phyloP scores from a whole-genome alignment of 306 rosid species.

The Cucumis melo region DNA sequence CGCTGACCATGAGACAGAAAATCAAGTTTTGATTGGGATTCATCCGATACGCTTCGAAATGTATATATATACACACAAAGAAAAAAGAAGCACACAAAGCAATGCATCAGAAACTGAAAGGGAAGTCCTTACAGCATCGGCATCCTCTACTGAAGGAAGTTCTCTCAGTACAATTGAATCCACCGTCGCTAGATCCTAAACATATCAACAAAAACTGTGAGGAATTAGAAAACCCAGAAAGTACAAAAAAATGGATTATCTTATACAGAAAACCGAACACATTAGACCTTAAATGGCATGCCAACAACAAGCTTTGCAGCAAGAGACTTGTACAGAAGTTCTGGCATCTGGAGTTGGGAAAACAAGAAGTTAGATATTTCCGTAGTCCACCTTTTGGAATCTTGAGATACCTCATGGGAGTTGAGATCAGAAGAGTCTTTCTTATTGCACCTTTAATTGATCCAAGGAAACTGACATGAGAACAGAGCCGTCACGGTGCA shows the following conservation, averaged over 20 bases:
- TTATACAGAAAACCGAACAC: slow-evolving; percentile 7
- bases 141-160: slow-evolving; percentile 73
- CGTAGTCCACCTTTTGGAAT: background rate
- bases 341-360: slow-evolving; percentile 47
- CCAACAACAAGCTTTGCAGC: slow-evolving; percentile 82
- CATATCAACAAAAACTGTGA: slow-evolving; percentile 12
- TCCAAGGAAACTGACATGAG: slow-evolving; percentile 82
- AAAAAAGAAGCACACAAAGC: background rate
- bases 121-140: slow-evolving; percentile 53
- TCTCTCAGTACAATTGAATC: slow-evolving; percentile 86
- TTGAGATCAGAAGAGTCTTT: background rate
- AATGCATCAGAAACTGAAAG: slow-evolving; percentile 10
- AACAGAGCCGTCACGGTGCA: slow-evolving; percentile 97
- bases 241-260: background rate
- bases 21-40: slow-evolving; percentile 4
- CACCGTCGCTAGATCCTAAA: slow-evolving; percentile 93
- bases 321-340: slow-evolving; percentile 80
- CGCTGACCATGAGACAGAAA: slow-evolving; percentile 39
- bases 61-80: too few species aligned
- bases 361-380: slow-evolving; percentile 3
- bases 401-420: background rate
- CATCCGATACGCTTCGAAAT: background rate
- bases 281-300: slow-evolving; percentile 92
- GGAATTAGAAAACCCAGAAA: slow-evolving; percentile 10
- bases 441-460: slow-evolving; percentile 60